Percentiles rank a stretch among this genome's conserved stretches.
These are phyloP conservation scores for Colletotrichum lentis DNA, from an alignment of 2,329 filamentous ascomycete genomes.

Conservation along the genomic window DNA sequence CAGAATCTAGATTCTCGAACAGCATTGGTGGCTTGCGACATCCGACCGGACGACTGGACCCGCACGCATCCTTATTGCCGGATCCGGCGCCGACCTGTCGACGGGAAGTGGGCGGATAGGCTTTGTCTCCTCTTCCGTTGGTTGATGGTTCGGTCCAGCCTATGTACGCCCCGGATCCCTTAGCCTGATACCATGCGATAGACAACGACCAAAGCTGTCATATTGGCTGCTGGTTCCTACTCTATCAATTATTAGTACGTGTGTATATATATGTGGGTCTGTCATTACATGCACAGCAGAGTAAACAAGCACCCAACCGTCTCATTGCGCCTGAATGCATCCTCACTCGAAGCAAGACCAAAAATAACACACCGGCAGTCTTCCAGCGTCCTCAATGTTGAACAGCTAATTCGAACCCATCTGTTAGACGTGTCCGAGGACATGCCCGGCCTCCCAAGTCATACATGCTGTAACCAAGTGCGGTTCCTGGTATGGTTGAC, in stretches of 20 bases:
- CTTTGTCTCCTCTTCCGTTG: not conserved
- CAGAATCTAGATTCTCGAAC: not conserved
- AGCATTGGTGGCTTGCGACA: not conserved
- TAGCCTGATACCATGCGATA: not conserved
- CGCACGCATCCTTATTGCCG: not conserved
- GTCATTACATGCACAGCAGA: slow-evolving; percentile 18
- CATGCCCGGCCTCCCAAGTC: not conserved
- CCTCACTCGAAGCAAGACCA: not conserved
- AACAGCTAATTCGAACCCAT: not conserved
- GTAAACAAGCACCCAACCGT: not conserved
- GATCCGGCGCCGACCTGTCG: slow-evolving; percentile 2
- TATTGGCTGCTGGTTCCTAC: not conserved
- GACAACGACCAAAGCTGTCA: not conserved
- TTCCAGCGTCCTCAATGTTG: slow-evolving; percentile 1
- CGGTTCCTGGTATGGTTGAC: not conserved
- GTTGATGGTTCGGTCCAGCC: not conserved
- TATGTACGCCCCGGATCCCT: slow-evolving; percentile 1
- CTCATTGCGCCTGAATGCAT: not conserved
- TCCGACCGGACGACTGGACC: not conserved
- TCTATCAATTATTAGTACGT: slow-evolving; percentile 32
- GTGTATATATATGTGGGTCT: slow-evolving; percentile 8
- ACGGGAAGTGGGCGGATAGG: not conserved
- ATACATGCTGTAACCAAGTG: slow-evolving; percentile 39
- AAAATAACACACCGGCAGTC: not conserved
- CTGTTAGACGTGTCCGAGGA: not conserved